A percentile compares a stretch with the other conserved stretches of the same genome.
phyloP scores from a whole-genome alignment of 2,329 filamentous ascomycete species.

The Fusarium acutatum region DNA sequence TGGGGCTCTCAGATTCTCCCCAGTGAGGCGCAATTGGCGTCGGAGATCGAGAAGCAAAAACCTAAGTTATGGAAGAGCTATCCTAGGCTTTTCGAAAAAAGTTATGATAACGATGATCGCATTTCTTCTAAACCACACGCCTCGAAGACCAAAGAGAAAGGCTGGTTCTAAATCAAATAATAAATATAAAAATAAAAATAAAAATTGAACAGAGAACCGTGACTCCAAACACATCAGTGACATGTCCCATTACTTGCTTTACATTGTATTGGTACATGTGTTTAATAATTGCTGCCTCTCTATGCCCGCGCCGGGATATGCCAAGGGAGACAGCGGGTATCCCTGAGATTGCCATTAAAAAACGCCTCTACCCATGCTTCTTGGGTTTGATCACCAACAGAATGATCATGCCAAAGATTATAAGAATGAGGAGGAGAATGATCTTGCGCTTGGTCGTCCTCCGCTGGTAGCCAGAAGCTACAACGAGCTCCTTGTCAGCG shows the following conservation, averaged over 20 bases:
- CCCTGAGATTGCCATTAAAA: conserved; percentile 14
- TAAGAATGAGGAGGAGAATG: conserved; percentile 84
- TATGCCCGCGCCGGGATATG: not conserved
- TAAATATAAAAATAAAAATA: conserved; percentile 13
- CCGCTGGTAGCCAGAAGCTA: conserved; percentile 89
- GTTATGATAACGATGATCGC: conserved; percentile 35
- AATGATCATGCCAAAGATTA: conserved; percentile 89
- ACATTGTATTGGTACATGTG: conserved; percentile 45
- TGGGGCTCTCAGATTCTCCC: conserved; percentile 48
- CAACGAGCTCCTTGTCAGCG: conserved; percentile 89
- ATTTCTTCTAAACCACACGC: not conserved
- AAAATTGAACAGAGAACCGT: conserved; percentile 32
- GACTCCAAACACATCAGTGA: conserved; percentile 41
- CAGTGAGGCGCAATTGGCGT: conserved; percentile 25
- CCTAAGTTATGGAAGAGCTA: conserved; percentile 45
- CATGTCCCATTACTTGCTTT: conserved; percentile 40
- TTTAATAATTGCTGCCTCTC: conserved; percentile 22
- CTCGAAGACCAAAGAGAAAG: conserved; percentile 2
- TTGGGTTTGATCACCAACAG: conserved; percentile 83
- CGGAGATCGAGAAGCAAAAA: conserved; percentile 43
- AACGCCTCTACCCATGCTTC: conserved; percentile 45
- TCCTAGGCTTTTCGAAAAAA: conserved; percentile 40
- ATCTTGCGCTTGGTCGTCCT: conserved; percentile 91
- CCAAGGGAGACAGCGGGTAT: conserved; percentile 20
- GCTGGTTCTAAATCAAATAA: conserved; percentile 30